phyloP scores from a whole-genome alignment of 73 alveolate species.

The Effrenium voratum region DNA sequence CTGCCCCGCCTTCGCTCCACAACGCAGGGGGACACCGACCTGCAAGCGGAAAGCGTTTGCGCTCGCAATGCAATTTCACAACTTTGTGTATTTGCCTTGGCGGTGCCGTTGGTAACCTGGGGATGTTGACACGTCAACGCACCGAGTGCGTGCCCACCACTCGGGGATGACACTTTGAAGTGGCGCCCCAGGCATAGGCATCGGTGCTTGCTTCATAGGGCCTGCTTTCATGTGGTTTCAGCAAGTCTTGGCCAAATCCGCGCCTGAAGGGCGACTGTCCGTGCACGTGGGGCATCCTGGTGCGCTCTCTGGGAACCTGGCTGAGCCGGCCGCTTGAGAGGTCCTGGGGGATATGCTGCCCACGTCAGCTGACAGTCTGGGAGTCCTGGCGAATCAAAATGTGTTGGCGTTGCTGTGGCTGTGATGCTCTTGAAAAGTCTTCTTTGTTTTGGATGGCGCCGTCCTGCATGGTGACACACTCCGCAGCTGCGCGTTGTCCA shows the following conservation, averaged over 20 bases:
- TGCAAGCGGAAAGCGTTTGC: too few species aligned
- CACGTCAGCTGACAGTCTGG: background rate
- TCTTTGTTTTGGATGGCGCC: background rate
- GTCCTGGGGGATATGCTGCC: conserved; percentile 38
- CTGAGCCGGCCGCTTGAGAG: background rate
- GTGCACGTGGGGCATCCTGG: background rate
- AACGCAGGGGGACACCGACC: too few species aligned
- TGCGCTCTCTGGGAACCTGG: background rate
- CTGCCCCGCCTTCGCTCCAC: too few species aligned
- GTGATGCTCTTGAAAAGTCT: background rate
- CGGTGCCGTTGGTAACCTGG: too few species aligned
- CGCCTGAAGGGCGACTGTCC: background rate
- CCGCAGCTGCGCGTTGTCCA: background rate
- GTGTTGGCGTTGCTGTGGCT: background rate
- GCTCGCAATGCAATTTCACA: too few species aligned
- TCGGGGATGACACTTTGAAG: background rate
- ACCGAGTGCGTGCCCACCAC: background rate
- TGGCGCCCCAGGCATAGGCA: background rate
- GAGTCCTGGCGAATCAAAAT: background rate
- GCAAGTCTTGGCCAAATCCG: background rate
- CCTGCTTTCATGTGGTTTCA: background rate
- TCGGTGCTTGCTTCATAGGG: background rate
- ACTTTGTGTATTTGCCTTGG: too few species aligned
- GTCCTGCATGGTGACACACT: background rate
- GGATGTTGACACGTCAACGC: too few species aligned